A percentile compares a stretch with the other conserved stretches of the same genome.
Evolutionary conservation across 306 rosid species (phyloP).

Genomic region (Biancaea sappan): DNA sequence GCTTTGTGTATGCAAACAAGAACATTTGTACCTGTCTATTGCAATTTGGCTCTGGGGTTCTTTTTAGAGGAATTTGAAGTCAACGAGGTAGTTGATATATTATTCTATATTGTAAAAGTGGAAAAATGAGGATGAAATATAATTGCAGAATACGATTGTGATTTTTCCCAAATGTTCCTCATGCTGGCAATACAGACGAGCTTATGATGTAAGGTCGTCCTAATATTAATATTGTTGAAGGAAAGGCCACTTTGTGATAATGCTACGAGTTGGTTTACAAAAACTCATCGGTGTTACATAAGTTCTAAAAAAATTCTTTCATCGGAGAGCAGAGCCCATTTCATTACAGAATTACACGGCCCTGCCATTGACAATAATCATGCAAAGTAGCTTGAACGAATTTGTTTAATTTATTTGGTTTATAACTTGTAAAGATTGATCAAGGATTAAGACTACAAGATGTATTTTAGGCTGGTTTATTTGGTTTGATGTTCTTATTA

Average conservation of each 20-base stretch:
- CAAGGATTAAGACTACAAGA: not conserved
- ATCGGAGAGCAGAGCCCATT: not conserved
- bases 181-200: no score
- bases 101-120: no score
- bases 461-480: constrained; percentile 15
- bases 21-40: not conserved
- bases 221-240: no score
- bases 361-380: not conserved
- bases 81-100: not conserved
- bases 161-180: no score
- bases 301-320: not conserved
- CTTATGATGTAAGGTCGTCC: not conserved
- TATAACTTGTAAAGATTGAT: not conserved
- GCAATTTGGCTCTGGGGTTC: no score
- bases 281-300: not conserved
- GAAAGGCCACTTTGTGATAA: not conserved
- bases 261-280: not conserved
- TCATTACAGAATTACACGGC: not conserved
- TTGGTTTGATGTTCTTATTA: constrained; percentile 13
- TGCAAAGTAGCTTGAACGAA: not conserved
- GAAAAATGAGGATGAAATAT: not conserved
- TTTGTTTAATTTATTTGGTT: constrained; percentile 5
- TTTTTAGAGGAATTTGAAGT: constrained; percentile 18
- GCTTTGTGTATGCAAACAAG: not conserved
- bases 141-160: not conserved